Evolutionary conservation across 306 rosid genomes (phyloP), one percentile per base, ranked within the genome.

Genomic region (Dalbergia cultrata): DNA sequence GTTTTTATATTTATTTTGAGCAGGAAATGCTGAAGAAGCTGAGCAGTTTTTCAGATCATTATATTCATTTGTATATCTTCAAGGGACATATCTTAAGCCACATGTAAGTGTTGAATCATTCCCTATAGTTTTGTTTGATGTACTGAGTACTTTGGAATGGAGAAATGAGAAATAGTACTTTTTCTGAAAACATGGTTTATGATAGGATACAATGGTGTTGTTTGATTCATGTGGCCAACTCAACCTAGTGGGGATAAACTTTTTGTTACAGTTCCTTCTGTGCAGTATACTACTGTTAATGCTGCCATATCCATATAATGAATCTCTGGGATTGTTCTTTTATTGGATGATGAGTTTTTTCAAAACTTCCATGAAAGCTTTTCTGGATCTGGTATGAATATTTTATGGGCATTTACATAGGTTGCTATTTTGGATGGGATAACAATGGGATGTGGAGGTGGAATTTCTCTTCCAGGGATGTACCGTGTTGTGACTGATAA

Each of bases 401-500:
- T 84, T 77, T 80, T 49, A 70, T 75, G 80, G 70, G 72, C 64
- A 65, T 68, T 37, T 76, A 34, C 75, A 75, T 72, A 93, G 99
- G 97, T 96, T 70, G 96, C 99, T 61, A 80, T 96, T 79, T 72
- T 93, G 87, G 87, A 96, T 83, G 99, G 99, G 66, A 81, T 90
- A 85, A 89, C 92, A 45, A 92, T 96, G 98, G 98, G 99, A 78
- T 87, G 89, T 59, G 99, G 99, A 69, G 94, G 94, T 75, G 98
- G 99, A 76, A 96, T 96, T 87, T 82, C 97, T 63, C 84, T 96
- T 76, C 90, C 93, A 70, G 99, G 97, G 83, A 90, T 93, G 99
- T 92, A 90, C 67, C 86, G 88, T 54, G 85, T 96, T 70, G 99
- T 86, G 63, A 89, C 99, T 72, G 94, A 96, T 86, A 93, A 80